Evolutionary conservation across 2,329 filamentous ascomycete genomes (phyloP).

Genomic region (Pseudogymnoascus sp.): DNA sequence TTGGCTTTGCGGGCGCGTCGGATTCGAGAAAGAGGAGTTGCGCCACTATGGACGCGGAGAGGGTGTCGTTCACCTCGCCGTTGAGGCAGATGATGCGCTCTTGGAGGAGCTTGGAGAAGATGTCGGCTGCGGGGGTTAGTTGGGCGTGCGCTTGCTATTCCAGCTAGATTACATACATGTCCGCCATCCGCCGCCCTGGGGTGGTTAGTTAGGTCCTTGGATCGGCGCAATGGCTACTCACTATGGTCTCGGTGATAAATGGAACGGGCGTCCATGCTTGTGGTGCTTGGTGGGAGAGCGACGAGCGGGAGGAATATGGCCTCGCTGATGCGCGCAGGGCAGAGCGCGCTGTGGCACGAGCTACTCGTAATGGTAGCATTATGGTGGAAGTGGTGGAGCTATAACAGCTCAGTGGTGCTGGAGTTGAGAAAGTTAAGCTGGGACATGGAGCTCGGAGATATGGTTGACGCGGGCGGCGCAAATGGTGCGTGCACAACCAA

Average conservation of each 20-base stretch:
- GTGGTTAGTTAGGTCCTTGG: conserved; percentile 18
- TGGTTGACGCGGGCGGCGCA: not conserved
- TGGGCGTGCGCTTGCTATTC: conserved; percentile 20
- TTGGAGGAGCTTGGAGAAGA: conserved; percentile 74
- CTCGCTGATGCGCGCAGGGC: conserved; percentile 16
- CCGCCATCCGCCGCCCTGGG: conserved; percentile 65
- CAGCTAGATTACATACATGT: conserved; percentile 50
- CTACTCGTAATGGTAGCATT: conserved; percentile 23
- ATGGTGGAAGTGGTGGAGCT: not conserved
- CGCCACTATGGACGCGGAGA: conserved; percentile 89
- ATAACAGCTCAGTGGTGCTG: not conserved
- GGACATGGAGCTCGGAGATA: not conserved
- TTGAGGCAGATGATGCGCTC: conserved; percentile 94
- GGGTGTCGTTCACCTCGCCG: conserved; percentile 78
- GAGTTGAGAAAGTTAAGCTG: not conserved
- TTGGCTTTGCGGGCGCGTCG: conserved; percentile 87
- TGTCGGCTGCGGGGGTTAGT: conserved; percentile 51
- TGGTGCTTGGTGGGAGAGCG: conserved; percentile 21
- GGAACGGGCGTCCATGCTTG: conserved; percentile 38
- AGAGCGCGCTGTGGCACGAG: conserved; percentile 20
- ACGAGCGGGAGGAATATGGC: conserved; percentile 18
- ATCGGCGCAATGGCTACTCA: conserved; percentile 33
- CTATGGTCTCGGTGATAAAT: conserved; percentile 46
- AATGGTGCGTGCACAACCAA: not conserved
- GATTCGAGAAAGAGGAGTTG: conserved; percentile 97